Conservation (phyloP, 768 basidiomycete genomes). For the Kwoniella shandongensis region DNA sequence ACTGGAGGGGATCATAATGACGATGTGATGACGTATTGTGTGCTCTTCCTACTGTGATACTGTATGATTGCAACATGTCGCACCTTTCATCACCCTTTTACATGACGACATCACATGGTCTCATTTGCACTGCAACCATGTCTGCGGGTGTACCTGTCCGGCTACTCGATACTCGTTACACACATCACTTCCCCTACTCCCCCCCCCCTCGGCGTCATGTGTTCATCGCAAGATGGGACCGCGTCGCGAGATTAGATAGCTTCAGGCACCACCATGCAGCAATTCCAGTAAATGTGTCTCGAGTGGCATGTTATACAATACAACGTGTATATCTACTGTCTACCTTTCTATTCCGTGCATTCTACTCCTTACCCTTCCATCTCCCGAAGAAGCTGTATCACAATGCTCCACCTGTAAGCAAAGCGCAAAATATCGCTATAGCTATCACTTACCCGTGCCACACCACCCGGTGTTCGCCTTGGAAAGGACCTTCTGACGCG, state of each 20-base stretch:
- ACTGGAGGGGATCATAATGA: no score
- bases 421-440: neutral
- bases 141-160: neutral
- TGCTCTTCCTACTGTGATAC: no score
- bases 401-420: neutral
- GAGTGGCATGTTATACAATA: neutral
- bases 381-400: conserved; percentile 14
- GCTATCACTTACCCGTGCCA: conserved; percentile 29
- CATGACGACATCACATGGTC: neutral
- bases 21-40: no score
- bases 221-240: no score
- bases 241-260: no score
- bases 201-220: no score
- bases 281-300: neutral
- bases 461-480: conserved; percentile 25
- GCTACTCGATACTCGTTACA: no score
- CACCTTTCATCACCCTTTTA: no score
- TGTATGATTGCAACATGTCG: no score
- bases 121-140: conserved; percentile 5
- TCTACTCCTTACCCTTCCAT: conserved; percentile 9
- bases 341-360: neutral
- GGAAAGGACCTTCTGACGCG: conserved; percentile 30
- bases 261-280: neutral
- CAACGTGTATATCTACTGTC: neutral
- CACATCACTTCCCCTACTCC: no score